A percentile compares a stretch with the other conserved stretches of the same genome.
Evolutionary conservation across 352 stramenopile species (phyloP).

Genomic region (Achlya hypogyna): DNA sequence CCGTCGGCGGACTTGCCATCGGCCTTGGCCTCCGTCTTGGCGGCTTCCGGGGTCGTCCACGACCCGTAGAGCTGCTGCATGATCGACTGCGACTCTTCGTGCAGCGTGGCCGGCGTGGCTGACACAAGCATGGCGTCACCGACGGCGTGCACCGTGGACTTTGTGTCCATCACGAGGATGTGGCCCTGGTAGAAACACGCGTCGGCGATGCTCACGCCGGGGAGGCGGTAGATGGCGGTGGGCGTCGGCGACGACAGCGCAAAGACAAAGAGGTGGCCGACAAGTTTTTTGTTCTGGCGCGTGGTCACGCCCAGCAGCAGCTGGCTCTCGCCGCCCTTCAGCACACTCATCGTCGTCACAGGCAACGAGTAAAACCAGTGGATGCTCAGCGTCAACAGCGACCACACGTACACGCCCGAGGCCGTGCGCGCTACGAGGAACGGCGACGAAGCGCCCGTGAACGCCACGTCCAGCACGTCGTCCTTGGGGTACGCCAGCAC

Average conservation of each 20-base stretch:
- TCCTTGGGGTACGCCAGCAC: conserved; percentile 63
- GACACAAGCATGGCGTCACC: not conserved
- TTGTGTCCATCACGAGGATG: conserved; percentile 9
- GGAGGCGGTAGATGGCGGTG: conserved; percentile 8
- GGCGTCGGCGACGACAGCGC: conserved; percentile 1
- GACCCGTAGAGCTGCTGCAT: conserved; percentile 25
- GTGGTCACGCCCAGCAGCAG: conserved; percentile 4
- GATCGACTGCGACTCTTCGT: conserved; percentile 22
- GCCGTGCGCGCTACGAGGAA: conserved; percentile 53
- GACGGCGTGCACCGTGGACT: conserved; percentile 2
- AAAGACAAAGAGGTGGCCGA: conserved; percentile 4
- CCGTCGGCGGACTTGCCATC: conserved; percentile 10
- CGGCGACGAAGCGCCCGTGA: conserved; percentile 44
- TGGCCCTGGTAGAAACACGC: conserved; percentile 9
- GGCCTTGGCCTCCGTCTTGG: conserved; percentile 22
- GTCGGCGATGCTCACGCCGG: not conserved
- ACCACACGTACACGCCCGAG: conserved; percentile 64
- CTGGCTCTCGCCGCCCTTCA: not conserved
- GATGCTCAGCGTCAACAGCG: conserved; percentile 49
- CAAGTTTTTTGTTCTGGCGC: not conserved
- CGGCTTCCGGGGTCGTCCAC: conserved; percentile 16
- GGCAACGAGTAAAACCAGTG: conserved; percentile 36
- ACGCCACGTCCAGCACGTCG: conserved; percentile 45
- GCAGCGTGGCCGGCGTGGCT: conserved; percentile 7
- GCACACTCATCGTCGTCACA: not conserved